Conservation (phyloP, 768 basidiomycete genomes). For the Amanita thiersii region DNA sequence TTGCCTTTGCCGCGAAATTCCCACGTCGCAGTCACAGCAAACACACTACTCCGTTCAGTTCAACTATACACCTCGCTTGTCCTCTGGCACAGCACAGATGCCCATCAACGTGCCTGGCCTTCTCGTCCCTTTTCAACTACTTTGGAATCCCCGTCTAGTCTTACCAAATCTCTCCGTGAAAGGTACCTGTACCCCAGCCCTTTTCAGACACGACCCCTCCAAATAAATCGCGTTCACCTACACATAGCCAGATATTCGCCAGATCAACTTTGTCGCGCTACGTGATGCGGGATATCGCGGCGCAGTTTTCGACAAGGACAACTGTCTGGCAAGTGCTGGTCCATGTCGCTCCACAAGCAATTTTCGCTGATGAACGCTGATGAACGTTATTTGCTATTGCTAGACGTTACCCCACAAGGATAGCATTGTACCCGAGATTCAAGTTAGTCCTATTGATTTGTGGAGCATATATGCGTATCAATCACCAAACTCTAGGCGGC, state of each 20-base stretch:
- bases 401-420: conserved; percentile 83
- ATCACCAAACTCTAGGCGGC: conserved; percentile 39
- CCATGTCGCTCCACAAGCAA: conserved; percentile 8
- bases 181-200: conserved; percentile 34
- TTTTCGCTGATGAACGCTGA: neutral
- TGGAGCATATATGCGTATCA: neutral
- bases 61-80: neutral
- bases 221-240: too few species aligned
- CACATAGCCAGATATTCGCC: conserved; percentile 72
- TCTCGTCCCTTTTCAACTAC: conserved; percentile 61
- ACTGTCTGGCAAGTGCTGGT: conserved; percentile 88
- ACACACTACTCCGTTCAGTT: neutral
- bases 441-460: conserved; percentile 32
- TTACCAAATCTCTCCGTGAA: conserved; percentile 58
- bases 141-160: conserved; percentile 58
- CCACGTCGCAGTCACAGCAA: too few species aligned
- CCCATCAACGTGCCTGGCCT: conserved; percentile 69
- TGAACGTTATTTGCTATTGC: neutral
- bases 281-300: conserved; percentile 73
- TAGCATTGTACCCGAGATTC: conserved; percentile 63
- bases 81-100: conserved; percentile 29
- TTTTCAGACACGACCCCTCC: neutral
- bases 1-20: too few species aligned
- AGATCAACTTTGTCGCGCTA: conserved; percentile 70
- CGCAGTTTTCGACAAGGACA: conserved; percentile 97